These are phyloP conservation scores for Rheum nobile DNA, from an alignment of 148 eudicot species.

Conservation along the genomic window DNA sequence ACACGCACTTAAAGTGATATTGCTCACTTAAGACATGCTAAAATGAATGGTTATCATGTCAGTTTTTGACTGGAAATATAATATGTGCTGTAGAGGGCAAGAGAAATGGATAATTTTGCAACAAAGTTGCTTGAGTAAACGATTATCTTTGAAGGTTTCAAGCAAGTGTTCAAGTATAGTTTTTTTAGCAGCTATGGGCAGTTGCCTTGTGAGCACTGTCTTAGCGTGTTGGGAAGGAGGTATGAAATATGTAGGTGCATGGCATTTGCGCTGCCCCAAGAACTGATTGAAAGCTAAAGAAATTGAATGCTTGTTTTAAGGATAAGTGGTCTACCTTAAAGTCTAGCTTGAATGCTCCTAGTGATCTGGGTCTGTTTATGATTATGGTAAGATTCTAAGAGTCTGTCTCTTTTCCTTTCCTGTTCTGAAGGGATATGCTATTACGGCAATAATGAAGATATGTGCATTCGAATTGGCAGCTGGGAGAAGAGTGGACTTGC, in stretches of 20 bases:
- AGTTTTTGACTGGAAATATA: background rate
- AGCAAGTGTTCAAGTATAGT: background rate
- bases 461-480: constrained; percentile 86
- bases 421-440: constrained; percentile 62
- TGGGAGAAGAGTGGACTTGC: constrained; percentile 71
- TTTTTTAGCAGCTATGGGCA: background rate
- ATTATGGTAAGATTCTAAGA: background rate
- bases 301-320: background rate
- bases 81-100: background rate
- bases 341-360: background rate
- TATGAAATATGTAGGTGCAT: background rate
- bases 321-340: background rate
- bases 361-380: background rate
- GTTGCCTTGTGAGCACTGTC: background rate
- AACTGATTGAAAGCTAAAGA: background rate
- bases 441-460: constrained; percentile 82
- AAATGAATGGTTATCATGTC: background rate
- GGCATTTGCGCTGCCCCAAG: background rate
- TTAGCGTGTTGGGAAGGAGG: background rate
- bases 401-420: background rate
- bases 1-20: background rate
- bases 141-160: background rate
- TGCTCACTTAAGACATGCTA: background rate
- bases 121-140: background rate
- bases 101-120: background rate